Percentiles rank a stretch among this genome's conserved stretches.
These are phyloP conservation scores for Paramyrothecium sp. DNA, from an alignment of 2,329 filamentous ascomycete species.

Conservation along the genomic window DNA sequence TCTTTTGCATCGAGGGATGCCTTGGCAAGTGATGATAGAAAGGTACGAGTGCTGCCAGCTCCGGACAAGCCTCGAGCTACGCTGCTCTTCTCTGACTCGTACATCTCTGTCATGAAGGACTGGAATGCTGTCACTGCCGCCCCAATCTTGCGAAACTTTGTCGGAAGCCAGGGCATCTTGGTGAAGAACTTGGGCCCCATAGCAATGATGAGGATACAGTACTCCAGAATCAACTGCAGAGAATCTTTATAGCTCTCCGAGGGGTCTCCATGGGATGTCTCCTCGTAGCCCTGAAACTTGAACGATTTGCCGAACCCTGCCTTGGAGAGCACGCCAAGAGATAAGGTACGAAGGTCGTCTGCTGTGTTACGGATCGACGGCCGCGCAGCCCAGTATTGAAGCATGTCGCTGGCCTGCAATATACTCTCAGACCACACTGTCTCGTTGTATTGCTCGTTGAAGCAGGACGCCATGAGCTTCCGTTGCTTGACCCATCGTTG, in stretches of 20 bases:
- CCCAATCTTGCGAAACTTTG: background rate
- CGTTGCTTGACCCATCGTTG: background rate
- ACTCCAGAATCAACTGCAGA: constrained; percentile 14
- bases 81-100: background rate
- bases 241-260: constrained; percentile 4
- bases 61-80: background rate
- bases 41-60: constrained; percentile 8
- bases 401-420: constrained; percentile 14
- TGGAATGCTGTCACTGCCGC: background rate
- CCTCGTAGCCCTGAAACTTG: constrained; percentile 6
- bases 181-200: constrained; percentile 16
- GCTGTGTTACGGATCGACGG: constrained; percentile 11
- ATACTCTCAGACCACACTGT: constrained; percentile 16
- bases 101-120: background rate
- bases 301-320: constrained; percentile 17
- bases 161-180: constrained; percentile 7
- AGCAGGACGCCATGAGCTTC: background rate
- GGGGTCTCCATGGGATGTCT: constrained; percentile 9
- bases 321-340: constrained; percentile 16
- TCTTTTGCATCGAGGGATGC: constrained; percentile 12
- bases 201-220: constrained; percentile 14
- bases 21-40: constrained; percentile 16
- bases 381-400: constrained; percentile 12
- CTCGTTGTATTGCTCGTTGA: constrained; percentile 16
- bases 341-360: constrained; percentile 13